phyloP scores from a whole-genome alignment of 306 rosid species.

The Castanospermum australe region DNA sequence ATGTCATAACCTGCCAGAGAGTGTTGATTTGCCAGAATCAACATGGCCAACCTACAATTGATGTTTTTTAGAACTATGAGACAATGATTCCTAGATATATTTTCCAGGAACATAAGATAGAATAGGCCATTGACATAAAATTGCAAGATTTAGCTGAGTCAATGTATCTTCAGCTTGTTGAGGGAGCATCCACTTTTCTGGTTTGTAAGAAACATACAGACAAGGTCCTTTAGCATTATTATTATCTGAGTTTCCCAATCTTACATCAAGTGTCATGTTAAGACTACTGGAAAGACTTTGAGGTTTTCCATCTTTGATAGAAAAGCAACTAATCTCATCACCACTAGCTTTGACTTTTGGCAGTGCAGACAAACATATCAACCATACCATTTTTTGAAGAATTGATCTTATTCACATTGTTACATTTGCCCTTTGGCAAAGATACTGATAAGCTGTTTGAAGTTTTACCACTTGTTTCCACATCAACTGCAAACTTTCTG shows the following conservation, averaged over 20 bases:
- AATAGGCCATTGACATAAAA: slow-evolving; percentile 48
- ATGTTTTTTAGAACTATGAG: slow-evolving; percentile 31
- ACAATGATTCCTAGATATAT: background rate
- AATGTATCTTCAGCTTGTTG: slow-evolving; percentile 67
- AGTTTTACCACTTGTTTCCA: slow-evolving; percentile 33
- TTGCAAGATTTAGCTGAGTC: slow-evolving; percentile 93
- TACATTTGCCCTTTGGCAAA: slow-evolving; percentile 23
- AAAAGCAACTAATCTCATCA: slow-evolving; percentile 47
- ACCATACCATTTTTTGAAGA: slow-evolving; percentile 31
- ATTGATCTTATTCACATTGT: slow-evolving; percentile 17
- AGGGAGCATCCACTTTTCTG: slow-evolving; percentile 94
- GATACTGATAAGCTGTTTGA: slow-evolving; percentile 30
- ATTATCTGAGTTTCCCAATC: slow-evolving; percentile 52
- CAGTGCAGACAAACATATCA: slow-evolving; percentile 41
- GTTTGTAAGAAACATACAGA: slow-evolving; percentile 50
- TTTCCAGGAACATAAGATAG: slow-evolving; percentile 19
- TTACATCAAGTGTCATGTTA: slow-evolving; percentile 42
- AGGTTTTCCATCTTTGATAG: slow-evolving; percentile 41
- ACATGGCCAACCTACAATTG: slow-evolving; percentile 93
- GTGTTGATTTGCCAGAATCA: slow-evolving; percentile 98
- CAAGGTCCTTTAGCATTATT: slow-evolving; percentile 38
- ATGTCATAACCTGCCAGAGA: slow-evolving; percentile 88
- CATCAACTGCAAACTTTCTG: slow-evolving; percentile 21
- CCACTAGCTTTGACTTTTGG: slow-evolving; percentile 38
- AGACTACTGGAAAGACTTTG: slow-evolving; percentile 52